Evolutionary conservation across 495 filamentous ascomycete species (phyloP).

Genomic region (Xylaria scruposa): DNA sequence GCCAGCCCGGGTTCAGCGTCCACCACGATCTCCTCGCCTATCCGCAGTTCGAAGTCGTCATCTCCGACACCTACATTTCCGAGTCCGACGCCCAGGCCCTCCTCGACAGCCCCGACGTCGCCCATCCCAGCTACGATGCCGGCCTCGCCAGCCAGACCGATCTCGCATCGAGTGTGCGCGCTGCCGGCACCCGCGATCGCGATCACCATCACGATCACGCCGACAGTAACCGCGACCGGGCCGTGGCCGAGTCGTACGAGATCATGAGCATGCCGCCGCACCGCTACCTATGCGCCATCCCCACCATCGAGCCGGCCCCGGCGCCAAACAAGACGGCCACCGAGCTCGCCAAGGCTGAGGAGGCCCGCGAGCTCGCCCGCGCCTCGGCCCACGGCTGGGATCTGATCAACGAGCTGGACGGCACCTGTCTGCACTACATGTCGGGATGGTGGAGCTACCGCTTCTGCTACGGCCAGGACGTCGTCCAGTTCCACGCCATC

Average conservation of each 20-base stretch:
- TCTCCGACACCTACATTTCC: constrained; percentile 75
- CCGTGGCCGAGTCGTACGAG: constrained; percentile 66
- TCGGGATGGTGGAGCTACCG: constrained; percentile 97
- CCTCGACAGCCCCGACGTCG: constrained; percentile 47
- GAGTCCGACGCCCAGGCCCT: constrained; percentile 70
- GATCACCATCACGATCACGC: constrained; percentile 35
- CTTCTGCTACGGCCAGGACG: constrained; percentile 88
- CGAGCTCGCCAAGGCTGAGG: constrained; percentile 70
- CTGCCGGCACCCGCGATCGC: constrained; percentile 33
- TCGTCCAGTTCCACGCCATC: constrained; percentile 91
- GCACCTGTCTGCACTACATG: constrained; percentile 86
- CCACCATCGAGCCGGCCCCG: constrained; percentile 64
- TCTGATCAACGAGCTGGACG: constrained; percentile 85
- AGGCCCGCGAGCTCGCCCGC: constrained; percentile 82
- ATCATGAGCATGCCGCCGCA: constrained; percentile 71
- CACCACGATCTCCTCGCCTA: constrained; percentile 91
- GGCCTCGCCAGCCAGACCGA: constrained; percentile 44
- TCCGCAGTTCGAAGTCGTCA: constrained; percentile 89
- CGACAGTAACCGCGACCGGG: constrained; percentile 28
- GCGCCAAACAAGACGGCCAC: constrained; percentile 65
- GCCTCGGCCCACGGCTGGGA: constrained; percentile 88
- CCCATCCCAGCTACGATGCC: constrained; percentile 41
- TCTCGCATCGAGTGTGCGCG: constrained; percentile 42
- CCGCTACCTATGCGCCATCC: constrained; percentile 85
- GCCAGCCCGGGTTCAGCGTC: constrained; percentile 62